A percentile compares a stretch with the other conserved stretches of the same genome.
Conservation (phyloP, 371 early-diverging fungal genomes). For the Parasitella parasitica region DNA sequence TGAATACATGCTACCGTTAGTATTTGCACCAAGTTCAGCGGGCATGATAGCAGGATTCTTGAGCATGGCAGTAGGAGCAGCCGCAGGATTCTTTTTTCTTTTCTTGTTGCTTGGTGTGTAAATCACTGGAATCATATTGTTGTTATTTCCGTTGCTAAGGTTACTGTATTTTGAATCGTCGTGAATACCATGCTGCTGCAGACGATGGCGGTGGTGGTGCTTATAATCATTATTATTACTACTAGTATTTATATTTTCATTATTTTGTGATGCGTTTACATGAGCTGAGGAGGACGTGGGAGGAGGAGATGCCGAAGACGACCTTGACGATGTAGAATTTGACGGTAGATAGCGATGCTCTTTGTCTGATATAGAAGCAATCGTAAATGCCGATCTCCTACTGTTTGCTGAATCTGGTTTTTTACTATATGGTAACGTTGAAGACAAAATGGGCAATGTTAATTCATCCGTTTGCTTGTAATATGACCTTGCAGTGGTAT, state of each 20-base stretch:
- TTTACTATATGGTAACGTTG: not conserved
- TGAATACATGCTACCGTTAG: not conserved
- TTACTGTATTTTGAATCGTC: not conserved
- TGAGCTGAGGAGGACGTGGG: not conserved
- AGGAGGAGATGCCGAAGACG: constrained; percentile 12
- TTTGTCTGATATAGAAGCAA: constrained; percentile 14
- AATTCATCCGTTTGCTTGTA: not conserved
- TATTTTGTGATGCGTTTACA: not conserved
- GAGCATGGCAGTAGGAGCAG: not conserved
- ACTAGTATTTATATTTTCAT: not conserved
- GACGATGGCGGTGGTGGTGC: not conserved
- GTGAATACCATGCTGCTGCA: not conserved
- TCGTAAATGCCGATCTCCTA: constrained; percentile 19
- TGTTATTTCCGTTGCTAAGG: not conserved
- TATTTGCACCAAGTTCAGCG: not conserved
- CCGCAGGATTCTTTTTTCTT: constrained; percentile 18
- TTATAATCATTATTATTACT: not conserved
- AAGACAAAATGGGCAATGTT: not conserved
- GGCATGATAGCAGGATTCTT: not conserved
- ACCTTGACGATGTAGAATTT: not conserved
- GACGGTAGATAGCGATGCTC: constrained; percentile 3
- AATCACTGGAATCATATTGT: constrained; percentile 23
- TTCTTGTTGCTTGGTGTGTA: constrained; percentile 33
- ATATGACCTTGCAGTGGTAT: not conserved
- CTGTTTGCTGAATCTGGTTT: not conserved